Base-by-base conservation (phyloP, 805 yeast species). In the Ogataea nitratoaversa region DNA sequence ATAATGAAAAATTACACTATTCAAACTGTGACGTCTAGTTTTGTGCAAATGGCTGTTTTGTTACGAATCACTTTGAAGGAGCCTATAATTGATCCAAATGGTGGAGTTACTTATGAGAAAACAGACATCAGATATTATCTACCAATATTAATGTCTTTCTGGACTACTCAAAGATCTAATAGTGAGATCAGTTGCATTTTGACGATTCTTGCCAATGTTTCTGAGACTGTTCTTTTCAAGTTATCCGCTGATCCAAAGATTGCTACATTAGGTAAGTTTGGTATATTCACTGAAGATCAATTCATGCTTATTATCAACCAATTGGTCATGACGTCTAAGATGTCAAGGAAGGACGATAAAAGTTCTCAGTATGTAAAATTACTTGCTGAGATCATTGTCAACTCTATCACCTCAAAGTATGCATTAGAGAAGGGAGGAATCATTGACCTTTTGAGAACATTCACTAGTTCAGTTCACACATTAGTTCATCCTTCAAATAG, bases 401-500 rank as follows among this genome's bases (percentile, higher is more conserved):
- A 72, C 54, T 82, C 91, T 0, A 60, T 90, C 4, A 71, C 72
- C 16, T 82, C 86, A 0, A 61, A 70, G 4, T 50, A 57, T 28
- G 66, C 70, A 1, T 49, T 64, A 11, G 71, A 60, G 2, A 42
- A 56, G 2, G 67, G 57, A 16, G 79, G 79, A 5, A 68, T 80
- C 18, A 57, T 82, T 49, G 75, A 69, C 14, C 66, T 72, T 36
- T 53, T 90, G 5, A 66, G 67, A 18, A 70, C 78, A 0, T 65
- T 85, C 20, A 50, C 84, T n/a, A 78, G 79, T 39, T 78, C 95
- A 0, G 67, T 89, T 5, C 82, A 77, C 46, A 85, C 96, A 16
- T 86, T 82, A 61, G 81, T 80, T 3, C 97, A 93, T 59, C 99
- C 99, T 6, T 89, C 98, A 0, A 90, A 90, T 58, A 61, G 71